Conservation (phyloP, 2,329 filamentous ascomycete species). For the Hymenoscyphus occultus region DNA sequence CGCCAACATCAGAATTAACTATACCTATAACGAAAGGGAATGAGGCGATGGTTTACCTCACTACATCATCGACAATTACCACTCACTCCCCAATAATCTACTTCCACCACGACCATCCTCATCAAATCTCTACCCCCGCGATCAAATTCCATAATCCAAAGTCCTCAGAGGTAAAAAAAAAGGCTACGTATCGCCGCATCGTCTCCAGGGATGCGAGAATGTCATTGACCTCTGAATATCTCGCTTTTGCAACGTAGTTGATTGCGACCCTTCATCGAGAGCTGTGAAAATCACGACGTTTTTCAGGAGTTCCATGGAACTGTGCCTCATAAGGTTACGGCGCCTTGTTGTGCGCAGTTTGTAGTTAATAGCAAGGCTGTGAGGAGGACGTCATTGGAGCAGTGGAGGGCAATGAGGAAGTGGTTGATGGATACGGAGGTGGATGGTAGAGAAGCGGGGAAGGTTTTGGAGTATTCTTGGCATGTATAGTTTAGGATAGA, state of each 20-base stretch:
- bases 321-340: slow-evolving; percentile 41
- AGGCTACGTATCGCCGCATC: slow-evolving; percentile 55
- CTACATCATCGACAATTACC: slow-evolving; percentile 56
- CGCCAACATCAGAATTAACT: slow-evolving; percentile 45
- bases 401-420: slow-evolving; percentile 54
- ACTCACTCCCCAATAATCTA: slow-evolving; percentile 56
- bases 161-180: slow-evolving; percentile 42
- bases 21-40: slow-evolving; percentile 50
- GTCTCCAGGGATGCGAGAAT: slow-evolving; percentile 46
- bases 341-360: slow-evolving; percentile 63
- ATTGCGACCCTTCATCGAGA: slow-evolving; percentile 35
- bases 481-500: slow-evolving; percentile 60
- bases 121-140: slow-evolving; percentile 38
- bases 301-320: slow-evolving; percentile 41
- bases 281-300: slow-evolving; percentile 44
- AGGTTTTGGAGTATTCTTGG: slow-evolving; percentile 63
- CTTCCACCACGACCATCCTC: slow-evolving; percentile 59
- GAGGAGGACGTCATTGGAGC: slow-evolving; percentile 44
- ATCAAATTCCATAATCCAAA: slow-evolving; percentile 38
- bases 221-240: slow-evolving; percentile 44
- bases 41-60: slow-evolving; percentile 53
- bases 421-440: slow-evolving; percentile 56
- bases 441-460: slow-evolving; percentile 51
- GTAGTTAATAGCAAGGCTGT: slow-evolving; percentile 54
- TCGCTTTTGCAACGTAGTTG: slow-evolving; percentile 52